These are phyloP conservation scores for Leucogyrophana mollusca DNA, from an alignment of 768 basidiomycete species.

Conservation along the genomic window DNA sequence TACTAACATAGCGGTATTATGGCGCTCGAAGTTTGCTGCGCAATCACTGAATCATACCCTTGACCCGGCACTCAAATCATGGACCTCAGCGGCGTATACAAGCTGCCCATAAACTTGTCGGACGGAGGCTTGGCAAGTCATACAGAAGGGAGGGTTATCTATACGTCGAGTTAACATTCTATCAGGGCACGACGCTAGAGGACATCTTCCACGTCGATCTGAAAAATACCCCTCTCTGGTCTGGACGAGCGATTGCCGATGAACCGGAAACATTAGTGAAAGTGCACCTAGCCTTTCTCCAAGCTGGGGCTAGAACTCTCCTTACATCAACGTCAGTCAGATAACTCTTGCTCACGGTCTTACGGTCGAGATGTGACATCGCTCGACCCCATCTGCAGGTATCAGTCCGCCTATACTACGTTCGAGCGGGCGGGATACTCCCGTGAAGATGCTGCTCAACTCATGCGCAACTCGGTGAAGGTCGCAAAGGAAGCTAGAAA, in stretches of 20 bases:
- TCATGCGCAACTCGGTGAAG: constrained; percentile 54
- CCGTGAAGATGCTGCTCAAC: constrained; percentile 35
- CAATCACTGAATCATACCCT: no score
- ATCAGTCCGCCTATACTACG: constrained; percentile 61
- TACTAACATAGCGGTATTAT: no score
- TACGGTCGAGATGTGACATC: background rate
- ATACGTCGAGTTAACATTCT: background rate
- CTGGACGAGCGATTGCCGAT: constrained; percentile 55
- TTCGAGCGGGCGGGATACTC: constrained; percentile 53
- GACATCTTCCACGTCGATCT: constrained; percentile 46
- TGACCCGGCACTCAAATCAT: background rate
- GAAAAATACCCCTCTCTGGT: constrained; percentile 66
- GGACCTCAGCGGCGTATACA: constrained; percentile 13
- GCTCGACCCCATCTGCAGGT: constrained; percentile 37
- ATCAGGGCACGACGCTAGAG: constrained; percentile 64
- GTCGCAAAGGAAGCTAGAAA: constrained; percentile 49
- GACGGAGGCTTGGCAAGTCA: constrained; percentile 47
- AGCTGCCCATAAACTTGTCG: constrained; percentile 23
- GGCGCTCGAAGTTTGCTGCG: no score
- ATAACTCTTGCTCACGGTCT: constrained; percentile 11
- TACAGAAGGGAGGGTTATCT: constrained; percentile 3
- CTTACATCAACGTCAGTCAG: constrained; percentile 68
- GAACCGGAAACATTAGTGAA: constrained; percentile 53
- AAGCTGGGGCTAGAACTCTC: constrained; percentile 65
- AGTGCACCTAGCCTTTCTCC: constrained; percentile 61